These are phyloP conservation scores for Cercospora beticola DNA, from an alignment of 2,329 filamentous ascomycete species.

Conservation along the genomic window DNA sequence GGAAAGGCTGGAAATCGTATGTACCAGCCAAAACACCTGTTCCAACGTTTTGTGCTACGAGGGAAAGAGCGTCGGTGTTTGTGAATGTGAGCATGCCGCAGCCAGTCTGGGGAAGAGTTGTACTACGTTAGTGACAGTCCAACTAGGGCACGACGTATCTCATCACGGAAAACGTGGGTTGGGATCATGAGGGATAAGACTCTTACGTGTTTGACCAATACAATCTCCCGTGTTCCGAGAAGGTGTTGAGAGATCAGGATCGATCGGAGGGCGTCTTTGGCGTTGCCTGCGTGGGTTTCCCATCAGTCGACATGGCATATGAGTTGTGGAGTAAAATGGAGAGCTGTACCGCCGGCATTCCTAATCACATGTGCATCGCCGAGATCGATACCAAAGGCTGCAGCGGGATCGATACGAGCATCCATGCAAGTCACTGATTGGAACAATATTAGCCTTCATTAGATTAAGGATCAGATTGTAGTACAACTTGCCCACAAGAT, in stretches of 20 bases:
- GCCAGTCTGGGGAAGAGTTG: slow-evolving; percentile 52
- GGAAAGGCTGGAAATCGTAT: slow-evolving; percentile 64
- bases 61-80: slow-evolving; percentile 55
- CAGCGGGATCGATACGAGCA: slow-evolving; percentile 66
- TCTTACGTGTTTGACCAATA: slow-evolving; percentile 62
- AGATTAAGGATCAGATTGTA: too few species aligned
- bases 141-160: neutral
- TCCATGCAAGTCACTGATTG: slow-evolving; percentile 75
- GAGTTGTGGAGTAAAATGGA: neutral
- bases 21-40: slow-evolving; percentile 18
- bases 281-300: slow-evolving; percentile 32
- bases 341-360: slow-evolving; percentile 50
- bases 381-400: slow-evolving; percentile 67
- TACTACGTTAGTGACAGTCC: neutral
- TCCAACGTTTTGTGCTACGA: slow-evolving; percentile 57
- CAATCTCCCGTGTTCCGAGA: slow-evolving; percentile 71
- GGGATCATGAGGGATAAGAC: neutral
- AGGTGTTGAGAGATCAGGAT: slow-evolving; percentile 78
- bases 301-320: neutral
- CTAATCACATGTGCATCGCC: slow-evolving; percentile 75
- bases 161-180: neutral
- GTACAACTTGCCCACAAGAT: slow-evolving; percentile 56
- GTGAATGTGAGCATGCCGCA: slow-evolving; percentile 71
- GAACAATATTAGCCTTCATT: too few species aligned
- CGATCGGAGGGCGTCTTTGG: slow-evolving; percentile 68